Base-by-base conservation (phyloP, 2,329 filamentous ascomycete genomes). In the Sphaerulina vaccinii region DNA sequence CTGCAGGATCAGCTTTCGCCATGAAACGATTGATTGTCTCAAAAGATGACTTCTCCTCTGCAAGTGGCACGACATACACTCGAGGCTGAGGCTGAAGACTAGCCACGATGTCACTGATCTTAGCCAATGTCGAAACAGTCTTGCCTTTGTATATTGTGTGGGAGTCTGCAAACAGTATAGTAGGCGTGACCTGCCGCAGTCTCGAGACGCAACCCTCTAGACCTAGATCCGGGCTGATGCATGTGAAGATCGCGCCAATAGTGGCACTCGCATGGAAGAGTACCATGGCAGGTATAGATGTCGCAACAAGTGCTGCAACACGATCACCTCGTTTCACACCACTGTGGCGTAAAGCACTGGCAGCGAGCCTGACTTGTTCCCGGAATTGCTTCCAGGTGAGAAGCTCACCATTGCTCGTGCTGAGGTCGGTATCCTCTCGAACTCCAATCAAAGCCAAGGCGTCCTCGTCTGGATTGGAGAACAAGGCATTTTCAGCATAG, bases 201-300 rank as follows among this genome's bases (percentile, higher is more conserved):
- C 73, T 62, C 6, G 67, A 66, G 5, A 73, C 61, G 62, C 70
- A 68, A 4, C 68, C 68, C 47, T 66, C 61, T 1, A 60, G 43
- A 1, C 73, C 73, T 43, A 75, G 65, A 59, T 75, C 73, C 1
- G 73, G 72, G n/a, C 68, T 65, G 55, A 75, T 73, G 9, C 66
- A 72, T 1, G 72, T 73, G 62, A 72, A 76, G 38, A 75, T 70
- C 3, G 71, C 73, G 4, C 72, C 73, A 19, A 75, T 69, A 13
- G 68, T 68, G 3, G 71, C 71, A 18, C 63, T 64, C 8, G 58
- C 73, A 38, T 75, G 65, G 44, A 73, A 73, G 5, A 75, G 56
- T 0, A 72, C 68, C 54, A 75, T 67, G 0, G 70, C 70, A 65
- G 70, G 72, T 6, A 73, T 66, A 23, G 71, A 73, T 10, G 72